phyloP scores from a whole-genome alignment of 2,329 filamentous ascomycete species.

The Hortaea werneckii region DNA sequence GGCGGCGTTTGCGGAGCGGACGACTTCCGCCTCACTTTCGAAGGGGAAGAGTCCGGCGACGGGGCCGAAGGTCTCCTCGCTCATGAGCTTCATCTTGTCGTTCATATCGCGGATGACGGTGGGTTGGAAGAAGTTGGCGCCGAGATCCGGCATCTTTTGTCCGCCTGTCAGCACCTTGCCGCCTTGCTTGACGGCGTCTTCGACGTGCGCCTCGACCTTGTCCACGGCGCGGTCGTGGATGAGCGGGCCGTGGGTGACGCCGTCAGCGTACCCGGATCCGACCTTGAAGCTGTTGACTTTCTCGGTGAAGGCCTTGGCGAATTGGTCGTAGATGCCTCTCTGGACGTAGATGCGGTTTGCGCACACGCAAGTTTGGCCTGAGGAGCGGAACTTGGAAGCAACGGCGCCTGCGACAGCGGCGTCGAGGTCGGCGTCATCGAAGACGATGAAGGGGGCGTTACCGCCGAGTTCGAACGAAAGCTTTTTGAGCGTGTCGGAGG shows the following conservation, averaged over 20 bases:
- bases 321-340: slow-evolving; percentile 65
- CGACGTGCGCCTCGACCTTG: slow-evolving; percentile 72
- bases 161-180: slow-evolving; percentile 68
- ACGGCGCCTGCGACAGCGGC: slow-evolving; percentile 73
- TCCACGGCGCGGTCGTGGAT: slow-evolving; percentile 73
- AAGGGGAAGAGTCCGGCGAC: slow-evolving; percentile 86
- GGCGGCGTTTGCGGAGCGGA: slow-evolving; percentile 67
- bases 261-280: slow-evolving; percentile 60
- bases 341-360: slow-evolving; percentile 74
- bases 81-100: slow-evolving; percentile 69
- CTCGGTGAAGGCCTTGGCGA: slow-evolving; percentile 57
- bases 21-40: slow-evolving; percentile 77
- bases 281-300: slow-evolving; percentile 67
- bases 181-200: slow-evolving; percentile 68
- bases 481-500: slow-evolving; percentile 72
- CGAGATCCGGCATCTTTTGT: slow-evolving; percentile 60
- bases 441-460: slow-evolving; percentile 93
- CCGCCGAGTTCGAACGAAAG: slow-evolving; percentile 85
- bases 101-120: slow-evolving; percentile 86
- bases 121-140: slow-evolving; percentile 78
- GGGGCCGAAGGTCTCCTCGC: slow-evolving; percentile 91
- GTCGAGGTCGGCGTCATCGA: slow-evolving; percentile 84
- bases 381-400: slow-evolving; percentile 82
- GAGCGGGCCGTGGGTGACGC: slow-evolving; percentile 67
- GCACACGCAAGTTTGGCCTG: slow-evolving; percentile 85